Conservation (phyloP, 192 early-diverging fungal genomes). For the Cetraspora pellucida region DNA sequence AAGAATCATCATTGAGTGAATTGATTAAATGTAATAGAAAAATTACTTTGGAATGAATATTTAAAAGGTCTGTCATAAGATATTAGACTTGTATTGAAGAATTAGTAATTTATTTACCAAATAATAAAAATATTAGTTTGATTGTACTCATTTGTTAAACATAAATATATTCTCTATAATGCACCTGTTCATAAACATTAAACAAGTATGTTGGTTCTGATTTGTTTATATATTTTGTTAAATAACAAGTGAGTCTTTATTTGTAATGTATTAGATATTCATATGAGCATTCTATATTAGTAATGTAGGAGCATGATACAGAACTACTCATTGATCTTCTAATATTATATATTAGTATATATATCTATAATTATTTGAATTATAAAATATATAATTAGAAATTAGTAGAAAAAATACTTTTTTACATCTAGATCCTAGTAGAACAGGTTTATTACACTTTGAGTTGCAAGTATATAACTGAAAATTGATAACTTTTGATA, state of each 20-base stretch:
- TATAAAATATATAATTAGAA: too few species aligned
- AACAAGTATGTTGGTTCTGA: conserved; percentile 1
- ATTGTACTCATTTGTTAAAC: too few species aligned
- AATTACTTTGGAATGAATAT: background rate
- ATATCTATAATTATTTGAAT: too few species aligned
- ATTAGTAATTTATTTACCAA: too few species aligned
- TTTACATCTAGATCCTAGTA: too few species aligned
- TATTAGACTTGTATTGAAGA: conserved; percentile 11
- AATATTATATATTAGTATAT: background rate
- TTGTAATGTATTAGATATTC: background rate
- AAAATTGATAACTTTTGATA: too few species aligned
- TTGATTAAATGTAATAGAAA: background rate
- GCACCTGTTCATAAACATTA: too few species aligned
- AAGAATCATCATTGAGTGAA: background rate
- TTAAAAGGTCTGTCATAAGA: background rate
- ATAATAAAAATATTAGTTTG: too few species aligned
- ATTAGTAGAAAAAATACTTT: too few species aligned
- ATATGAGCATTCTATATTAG: background rate
- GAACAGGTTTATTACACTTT: too few species aligned
- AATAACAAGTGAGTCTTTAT: background rate
- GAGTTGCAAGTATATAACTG: too few species aligned
- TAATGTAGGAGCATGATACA: background rate
- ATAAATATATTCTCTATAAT: too few species aligned
- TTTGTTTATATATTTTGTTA: conserved; percentile 1
- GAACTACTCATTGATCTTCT: background rate